These are phyloP conservation scores for Eimeria falciformis DNA, from an alignment of 169 alveolate genomes.

Conservation along the genomic window DNA sequence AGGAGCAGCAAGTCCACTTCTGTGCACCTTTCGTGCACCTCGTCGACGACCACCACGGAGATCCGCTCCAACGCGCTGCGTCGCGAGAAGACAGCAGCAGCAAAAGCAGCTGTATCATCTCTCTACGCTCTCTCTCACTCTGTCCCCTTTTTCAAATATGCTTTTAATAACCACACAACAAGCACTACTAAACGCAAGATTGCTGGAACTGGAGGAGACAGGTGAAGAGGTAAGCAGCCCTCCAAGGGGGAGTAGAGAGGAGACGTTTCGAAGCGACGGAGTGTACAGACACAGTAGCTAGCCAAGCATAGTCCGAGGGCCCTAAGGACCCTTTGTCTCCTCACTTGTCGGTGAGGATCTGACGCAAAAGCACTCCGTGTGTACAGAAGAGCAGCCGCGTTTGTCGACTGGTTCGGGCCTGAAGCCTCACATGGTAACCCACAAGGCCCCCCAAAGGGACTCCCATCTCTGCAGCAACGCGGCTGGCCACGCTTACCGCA, in stretches of 20 bases:
- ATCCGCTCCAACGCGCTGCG: conserved; percentile 64
- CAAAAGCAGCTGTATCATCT: no score
- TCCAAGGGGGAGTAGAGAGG: not conserved
- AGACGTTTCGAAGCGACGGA: no score
- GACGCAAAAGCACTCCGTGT: conserved; percentile 93
- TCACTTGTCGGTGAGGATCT: conserved; percentile 81
- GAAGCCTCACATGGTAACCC: conserved; percentile 98
- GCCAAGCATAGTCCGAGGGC: not conserved
- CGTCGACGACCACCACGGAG: conserved; percentile 98
- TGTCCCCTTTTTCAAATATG: no score
- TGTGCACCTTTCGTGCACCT: conserved; percentile 99
- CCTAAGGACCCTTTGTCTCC: no score
- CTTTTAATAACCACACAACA: no score
- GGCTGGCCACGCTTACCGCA: conserved; percentile 98
- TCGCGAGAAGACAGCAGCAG: no score
- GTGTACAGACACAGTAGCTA: not conserved
- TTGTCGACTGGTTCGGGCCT: conserved; percentile 92
- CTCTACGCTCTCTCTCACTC: no score
- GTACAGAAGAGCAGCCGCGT: conserved; percentile 99
- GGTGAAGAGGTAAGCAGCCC: not conserved
- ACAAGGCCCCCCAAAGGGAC: conserved; percentile 95
- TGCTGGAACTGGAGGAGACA: no score
- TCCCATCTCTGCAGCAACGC: conserved; percentile 98
- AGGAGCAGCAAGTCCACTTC: conserved; percentile 96
- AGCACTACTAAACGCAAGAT: no score